Evolutionary conservation across 192 early-diverging fungal species (phyloP), one percentile per base, ranked within the genome.

Genomic region (Entomortierella lignicola): DNA sequence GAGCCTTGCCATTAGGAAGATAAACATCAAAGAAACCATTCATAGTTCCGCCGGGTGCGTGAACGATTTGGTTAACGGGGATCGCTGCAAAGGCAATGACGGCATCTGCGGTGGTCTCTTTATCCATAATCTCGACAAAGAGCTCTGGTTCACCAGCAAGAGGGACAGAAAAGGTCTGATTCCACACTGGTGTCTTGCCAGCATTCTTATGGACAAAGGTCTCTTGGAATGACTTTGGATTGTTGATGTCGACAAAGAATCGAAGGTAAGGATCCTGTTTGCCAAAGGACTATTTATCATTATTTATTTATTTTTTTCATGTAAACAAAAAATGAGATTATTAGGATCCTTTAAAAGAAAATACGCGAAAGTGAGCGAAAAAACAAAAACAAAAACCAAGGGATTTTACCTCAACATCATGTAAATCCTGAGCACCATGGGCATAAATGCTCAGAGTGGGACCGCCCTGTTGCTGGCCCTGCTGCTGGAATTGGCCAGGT

Each of bases 201-300:
- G 70, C 81, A 31, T 86, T 66, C 71, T 86, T 86, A 51, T 82
- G 81, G 31, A 82, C 80, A 52, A 75, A 84, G 13, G 85, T 86
- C 71, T 81, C 84, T 73, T 84, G 77, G 79, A 81, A 84, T 10
- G 77, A 63, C 51, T 86, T 82, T 34, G 81, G 59, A 55, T 86
- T 82, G 30, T 47, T 41, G 54, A 66, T 50, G 54, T 86, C 71
- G 62, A 84, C 60, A 7, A 81, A 69, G 71, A 86, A 86, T 62
- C 75, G 85, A 41, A 84, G 32, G 42, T 75, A 86, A 41, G 85
- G 85, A 55, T 86, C 85, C 65, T 86, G 82, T 72, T 84, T 86
- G 66, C 85, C 85, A 17, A 86, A 26, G 18, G 59, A 67, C 61
- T 72, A 31, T 51, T 54, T 15, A 23, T 13, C 6, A 27, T 27